phyloP scores from a whole-genome alignment of 352 stramenopile species.

The Phytopythium kandeliae region DNA sequence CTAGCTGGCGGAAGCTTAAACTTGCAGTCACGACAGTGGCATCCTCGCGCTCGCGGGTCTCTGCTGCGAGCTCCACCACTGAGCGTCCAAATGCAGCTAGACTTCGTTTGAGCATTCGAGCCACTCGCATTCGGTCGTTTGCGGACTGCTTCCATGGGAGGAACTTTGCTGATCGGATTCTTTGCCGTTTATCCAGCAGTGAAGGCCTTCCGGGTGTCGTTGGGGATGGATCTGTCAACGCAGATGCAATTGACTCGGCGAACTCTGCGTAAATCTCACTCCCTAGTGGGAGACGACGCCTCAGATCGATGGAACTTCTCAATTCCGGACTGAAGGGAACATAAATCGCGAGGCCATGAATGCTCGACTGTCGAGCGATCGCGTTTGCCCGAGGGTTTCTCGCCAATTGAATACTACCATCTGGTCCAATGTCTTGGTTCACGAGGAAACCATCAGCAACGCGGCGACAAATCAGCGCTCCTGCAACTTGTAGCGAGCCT shows the following conservation, averaged over 20 bases:
- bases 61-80: background rate
- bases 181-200: constrained; percentile 2
- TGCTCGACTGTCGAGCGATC: background rate
- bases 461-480: background rate
- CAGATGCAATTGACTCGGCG: background rate
- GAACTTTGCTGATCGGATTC: constrained; percentile 32
- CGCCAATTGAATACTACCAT: background rate
- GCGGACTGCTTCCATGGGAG: constrained; percentile 60
- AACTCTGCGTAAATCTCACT: background rate
- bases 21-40: constrained; percentile 16
- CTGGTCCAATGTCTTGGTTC: background rate
- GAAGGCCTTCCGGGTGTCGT: background rate
- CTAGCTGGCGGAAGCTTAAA: constrained; percentile 20
- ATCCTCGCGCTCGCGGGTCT: constrained; percentile 16
- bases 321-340: background rate
- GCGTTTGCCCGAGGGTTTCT: background rate
- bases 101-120: constrained; percentile 21
- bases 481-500: background rate
- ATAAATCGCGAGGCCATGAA: background rate
- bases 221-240: background rate
- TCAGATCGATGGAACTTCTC: background rate
- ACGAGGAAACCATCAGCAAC: background rate
- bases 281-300: background rate
- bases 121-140: constrained; percentile 35
- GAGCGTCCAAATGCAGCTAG: constrained; percentile 7